phyloP scores from a whole-genome alignment of 768 basidiomycete species.

The Lenzites betulinus region DNA sequence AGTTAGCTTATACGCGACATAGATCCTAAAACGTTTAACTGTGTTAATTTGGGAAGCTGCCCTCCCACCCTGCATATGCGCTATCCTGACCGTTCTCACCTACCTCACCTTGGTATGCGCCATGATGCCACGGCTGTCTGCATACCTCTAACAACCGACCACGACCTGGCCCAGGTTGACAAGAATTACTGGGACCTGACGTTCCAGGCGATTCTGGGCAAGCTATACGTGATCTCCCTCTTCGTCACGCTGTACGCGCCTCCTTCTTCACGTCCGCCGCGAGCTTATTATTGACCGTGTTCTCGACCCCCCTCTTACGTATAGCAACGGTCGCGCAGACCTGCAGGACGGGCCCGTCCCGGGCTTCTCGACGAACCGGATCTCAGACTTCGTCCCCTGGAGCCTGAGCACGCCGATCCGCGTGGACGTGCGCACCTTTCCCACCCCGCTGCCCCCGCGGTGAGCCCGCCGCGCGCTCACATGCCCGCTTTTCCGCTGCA shows the following conservation, averaged over 20 bases:
- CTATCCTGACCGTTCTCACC: conserved; percentile 26
- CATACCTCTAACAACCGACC: not conserved
- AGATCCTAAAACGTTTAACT: conserved; percentile 26
- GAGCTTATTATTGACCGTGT: too few species aligned
- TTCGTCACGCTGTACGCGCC: conserved; percentile 31
- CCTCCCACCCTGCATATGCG: conserved; percentile 30
- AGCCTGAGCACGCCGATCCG: conserved; percentile 14
- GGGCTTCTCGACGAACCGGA: conserved; percentile 9
- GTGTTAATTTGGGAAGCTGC: conserved; percentile 33
- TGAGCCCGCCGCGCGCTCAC: not conserved
- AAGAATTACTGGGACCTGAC: conserved; percentile 30
- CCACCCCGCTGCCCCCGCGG: too few species aligned
- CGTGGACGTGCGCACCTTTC: conserved; percentile 8
- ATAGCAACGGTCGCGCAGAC: conserved; percentile 17
- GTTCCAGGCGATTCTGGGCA: conserved; percentile 31
- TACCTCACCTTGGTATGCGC: conserved; percentile 23
- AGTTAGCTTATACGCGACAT: not conserved
- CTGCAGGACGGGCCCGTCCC: conserved; percentile 16
- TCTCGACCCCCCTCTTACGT: not conserved
- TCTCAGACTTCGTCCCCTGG: conserved; percentile 12
- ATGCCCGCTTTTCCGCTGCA: not conserved
- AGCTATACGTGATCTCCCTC: conserved; percentile 34
- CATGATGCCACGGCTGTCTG: not conserved
- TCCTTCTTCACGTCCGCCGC: not conserved
- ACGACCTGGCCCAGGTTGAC: conserved; percentile 13